phyloP scores from a whole-genome alignment of 345 rosid genomes.

The Lepidium africanum region DNA sequence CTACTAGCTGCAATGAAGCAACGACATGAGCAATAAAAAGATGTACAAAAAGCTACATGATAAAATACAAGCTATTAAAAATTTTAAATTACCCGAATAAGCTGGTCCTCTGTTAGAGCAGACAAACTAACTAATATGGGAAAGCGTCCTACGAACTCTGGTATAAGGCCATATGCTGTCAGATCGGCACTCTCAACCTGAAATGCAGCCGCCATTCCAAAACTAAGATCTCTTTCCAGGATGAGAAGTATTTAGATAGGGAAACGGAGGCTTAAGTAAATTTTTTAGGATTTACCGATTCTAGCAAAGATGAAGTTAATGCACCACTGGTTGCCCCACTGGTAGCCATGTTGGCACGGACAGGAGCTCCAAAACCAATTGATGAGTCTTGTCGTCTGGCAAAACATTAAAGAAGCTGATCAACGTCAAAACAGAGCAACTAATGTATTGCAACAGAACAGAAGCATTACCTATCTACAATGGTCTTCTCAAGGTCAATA shows the following conservation, averaged over 20 bases:
- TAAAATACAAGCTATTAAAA: neutral
- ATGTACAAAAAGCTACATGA: neutral
- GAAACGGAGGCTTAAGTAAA: neutral
- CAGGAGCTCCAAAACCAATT: constrained; percentile 98
- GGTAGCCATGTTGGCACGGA: constrained; percentile 88
- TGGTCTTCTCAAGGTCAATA: constrained; percentile 86
- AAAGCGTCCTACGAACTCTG: constrained; percentile 94
- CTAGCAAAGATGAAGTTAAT: constrained; percentile 81
- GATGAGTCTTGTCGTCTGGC: constrained; percentile 88
- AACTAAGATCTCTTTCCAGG: constrained; percentile 8
- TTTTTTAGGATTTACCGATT: constrained; percentile 39
- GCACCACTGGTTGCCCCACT: constrained; percentile 59
- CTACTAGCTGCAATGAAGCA: neutral
- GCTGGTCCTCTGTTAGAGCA: constrained; percentile 90
- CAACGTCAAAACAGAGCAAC: neutral
- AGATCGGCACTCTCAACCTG: constrained; percentile 95
- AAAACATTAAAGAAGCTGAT: constrained; percentile 12
- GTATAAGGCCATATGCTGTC: constrained; percentile 92
- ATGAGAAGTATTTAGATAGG: neutral
- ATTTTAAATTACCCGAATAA: constrained; percentile 47
- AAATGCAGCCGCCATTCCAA: constrained; percentile 17
- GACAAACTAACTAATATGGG: constrained; percentile 86
- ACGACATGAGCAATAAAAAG: neutral
- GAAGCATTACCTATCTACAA: constrained; percentile 72
- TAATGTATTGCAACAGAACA: neutral